Conservation (phyloP, 371 early-diverging fungal genomes). For the Mucor irregularis region DNA sequence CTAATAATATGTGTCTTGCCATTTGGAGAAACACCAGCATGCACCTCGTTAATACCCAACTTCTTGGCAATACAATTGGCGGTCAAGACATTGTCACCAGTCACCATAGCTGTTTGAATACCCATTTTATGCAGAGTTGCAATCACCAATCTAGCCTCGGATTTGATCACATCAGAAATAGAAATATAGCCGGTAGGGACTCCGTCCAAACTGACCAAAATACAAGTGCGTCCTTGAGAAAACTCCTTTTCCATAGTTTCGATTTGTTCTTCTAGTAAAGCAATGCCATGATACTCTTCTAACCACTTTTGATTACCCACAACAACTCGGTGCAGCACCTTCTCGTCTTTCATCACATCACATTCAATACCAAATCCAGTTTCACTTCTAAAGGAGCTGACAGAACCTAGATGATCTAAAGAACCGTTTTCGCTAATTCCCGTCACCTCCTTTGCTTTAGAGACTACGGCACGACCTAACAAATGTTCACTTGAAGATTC, state of each 20-base stretch:
- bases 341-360: slow-evolving; percentile 26
- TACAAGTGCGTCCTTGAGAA: slow-evolving; percentile 75
- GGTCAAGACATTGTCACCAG: slow-evolving; percentile 89
- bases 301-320: slow-evolving; percentile 82
- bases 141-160: slow-evolving; percentile 73
- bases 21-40: slow-evolving; percentile 88
- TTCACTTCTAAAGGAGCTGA: slow-evolving; percentile 65
- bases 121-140: slow-evolving; percentile 74
- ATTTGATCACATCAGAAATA: slow-evolving; percentile 82
- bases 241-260: slow-evolving; percentile 38
- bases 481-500: slow-evolving; percentile 89
- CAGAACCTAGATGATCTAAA: slow-evolving; percentile 39
- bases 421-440: slow-evolving; percentile 2
- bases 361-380: slow-evolving; percentile 81
- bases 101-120: slow-evolving; percentile 84
- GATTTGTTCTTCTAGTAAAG: slow-evolving; percentile 32
- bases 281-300: slow-evolving; percentile 35
- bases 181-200: slow-evolving; percentile 75
- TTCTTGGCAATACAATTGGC: slow-evolving; percentile 71
- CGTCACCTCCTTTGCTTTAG: slow-evolving; percentile 51
- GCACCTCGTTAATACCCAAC: slow-evolving; percentile 77
- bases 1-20: slow-evolving; percentile 85
- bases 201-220: slow-evolving; percentile 71
- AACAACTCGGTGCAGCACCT: slow-evolving; percentile 40
- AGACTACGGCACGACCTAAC: slow-evolving; percentile 77